A percentile compares a stretch with the other conserved stretches of the same genome.
Conservation (phyloP, 1,139 yeast species). For the Kazachstania sp. region DNA sequence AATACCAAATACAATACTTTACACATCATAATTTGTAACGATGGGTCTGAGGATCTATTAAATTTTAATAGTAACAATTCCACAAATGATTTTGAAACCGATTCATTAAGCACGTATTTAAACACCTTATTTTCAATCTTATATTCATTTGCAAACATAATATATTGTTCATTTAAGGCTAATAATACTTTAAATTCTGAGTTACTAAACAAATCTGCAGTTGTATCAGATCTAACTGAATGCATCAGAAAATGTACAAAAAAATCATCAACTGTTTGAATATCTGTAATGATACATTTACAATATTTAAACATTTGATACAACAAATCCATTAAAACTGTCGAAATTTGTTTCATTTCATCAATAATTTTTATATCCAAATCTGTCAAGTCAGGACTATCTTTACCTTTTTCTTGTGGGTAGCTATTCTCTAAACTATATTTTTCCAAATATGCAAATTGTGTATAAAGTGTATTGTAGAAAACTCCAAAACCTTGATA, state of each 20-base stretch:
- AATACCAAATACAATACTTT: slow-evolving; percentile 70
- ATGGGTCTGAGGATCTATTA: slow-evolving; percentile 63
- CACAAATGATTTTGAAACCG: slow-evolving; percentile 41
- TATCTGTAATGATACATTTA: slow-evolving; percentile 37
- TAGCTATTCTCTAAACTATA: slow-evolving; percentile 22
- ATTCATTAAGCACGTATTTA: slow-evolving; percentile 35
- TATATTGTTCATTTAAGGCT: slow-evolving; percentile 75
- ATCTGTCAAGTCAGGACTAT: slow-evolving; percentile 24
- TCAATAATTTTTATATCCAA: slow-evolving; percentile 27
- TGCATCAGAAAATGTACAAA: slow-evolving; percentile 42
- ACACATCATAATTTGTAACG: slow-evolving; percentile 68
- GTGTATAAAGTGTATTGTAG: slow-evolving; percentile 34
- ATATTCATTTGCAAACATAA: slow-evolving; percentile 47
- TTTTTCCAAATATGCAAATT: slow-evolving; percentile 28
- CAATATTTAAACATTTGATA: slow-evolving; percentile 46
- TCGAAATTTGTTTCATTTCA: slow-evolving; percentile 33
- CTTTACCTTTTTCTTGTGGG: slow-evolving; percentile 10
- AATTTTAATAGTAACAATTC: slow-evolving; percentile 54
- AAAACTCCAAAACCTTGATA: slow-evolving; percentile 43
- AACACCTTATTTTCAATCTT: slow-evolving; percentile 41
- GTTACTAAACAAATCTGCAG: slow-evolving; percentile 58
- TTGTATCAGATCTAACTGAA: slow-evolving; percentile 38
- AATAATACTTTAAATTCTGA: slow-evolving; percentile 67
- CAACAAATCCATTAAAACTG: slow-evolving; percentile 43
- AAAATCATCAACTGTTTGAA: slow-evolving; percentile 42